Base-by-base conservation (phyloP, 257 asterid species). In the Forsythia suspensa region DNA sequence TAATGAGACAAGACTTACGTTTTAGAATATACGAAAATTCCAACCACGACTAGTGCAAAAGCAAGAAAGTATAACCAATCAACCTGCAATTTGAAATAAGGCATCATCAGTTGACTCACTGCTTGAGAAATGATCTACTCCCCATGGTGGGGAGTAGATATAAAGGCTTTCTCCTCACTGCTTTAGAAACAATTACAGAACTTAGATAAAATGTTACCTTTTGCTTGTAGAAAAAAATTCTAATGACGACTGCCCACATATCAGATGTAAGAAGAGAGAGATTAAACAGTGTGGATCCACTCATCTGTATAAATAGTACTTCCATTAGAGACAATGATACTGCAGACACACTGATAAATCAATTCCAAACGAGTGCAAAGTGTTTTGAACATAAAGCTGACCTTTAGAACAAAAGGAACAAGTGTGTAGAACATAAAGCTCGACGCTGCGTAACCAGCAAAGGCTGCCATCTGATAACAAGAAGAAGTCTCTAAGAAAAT, bases 251-350 rank as follows among this genome's bases (percentile, higher is more conserved):
- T 36, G 96, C 97, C 96, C 97, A 94, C 91, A 94, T 87, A 81
- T 89, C 94, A 8, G 97, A 89, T 75, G 98, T 94, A 10, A 94
- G 88, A 69, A 94, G 83, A 16, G 98, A 94, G 37, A 94, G 95
- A 84, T 88, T 92, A 84, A 91, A 88, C 77, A 94, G 73, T 15
- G 98, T 90, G 39, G 98, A 83, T 77, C 98, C 98, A 72, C 95
- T 84, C 85, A 82, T 86, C 98, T 94, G 91, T 55, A 40, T 2
- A 66, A 48, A 72, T 21, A 61, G 63, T 37, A 11, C 6, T 18
- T 9, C 41, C 4, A 24, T 78, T n/a, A 69, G 72, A 48, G 21
- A 51, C 11, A 57, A 2, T 59, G 57, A 72, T 2, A 74, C 15
- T n/a, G 8, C 8, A 13, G 0, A 3, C 55, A 3, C 55, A 48